Evolutionary conservation across 2,329 filamentous ascomycete genomes (phyloP), one percentile per base, ranked within the genome.

Genomic region (Colletotrichum trifolii): DNA sequence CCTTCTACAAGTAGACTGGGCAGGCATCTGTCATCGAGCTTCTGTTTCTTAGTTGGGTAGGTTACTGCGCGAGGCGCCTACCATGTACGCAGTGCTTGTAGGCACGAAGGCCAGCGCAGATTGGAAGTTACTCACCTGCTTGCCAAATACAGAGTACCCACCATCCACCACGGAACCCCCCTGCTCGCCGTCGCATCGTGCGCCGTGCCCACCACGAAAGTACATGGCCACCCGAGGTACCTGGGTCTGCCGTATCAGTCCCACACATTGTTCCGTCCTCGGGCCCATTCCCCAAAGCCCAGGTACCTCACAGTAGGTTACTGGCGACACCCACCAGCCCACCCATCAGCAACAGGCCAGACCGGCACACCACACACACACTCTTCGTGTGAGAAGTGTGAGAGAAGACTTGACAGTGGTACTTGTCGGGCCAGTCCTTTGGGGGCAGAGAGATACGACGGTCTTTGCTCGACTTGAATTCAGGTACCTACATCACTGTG

Each of bases 251-350:
- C 40, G 47, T 63, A 64, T 42, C 49, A 15, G 15, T 39, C 42
- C 38, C 33, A 34, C 33, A 43, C 61, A 48, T 15, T 39, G 36
- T 50, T 38, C 25, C 56, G 17, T 45, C 36, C 46, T 43, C 38
- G n/a, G 25, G 25, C 25, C n/a, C 43, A 8, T 46, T 46, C 7
- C n/a, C 43, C 38, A 3, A 13, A 36, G 35, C 15, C 9, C 40
- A 50, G 52, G 42, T 62, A 65, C 58, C 39, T 62, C 35, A 8
- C n/a, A 52, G 56, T 60, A 62, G 62, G 62, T 65, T 62, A 35
- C 58, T 52, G 58, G 52, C 58, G 50, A 62, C 62, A 36, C 55
- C 40, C 55, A 49, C 25, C 25, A 25, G 25, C 25, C 3, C 25
- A 25, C 25, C 25, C 25, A 25, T 25, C 25, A 25, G 4, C 25